These are phyloP conservation scores for Fusarium xylarioides DNA, from an alignment of 2,329 filamentous ascomycete species.

Conservation along the genomic window DNA sequence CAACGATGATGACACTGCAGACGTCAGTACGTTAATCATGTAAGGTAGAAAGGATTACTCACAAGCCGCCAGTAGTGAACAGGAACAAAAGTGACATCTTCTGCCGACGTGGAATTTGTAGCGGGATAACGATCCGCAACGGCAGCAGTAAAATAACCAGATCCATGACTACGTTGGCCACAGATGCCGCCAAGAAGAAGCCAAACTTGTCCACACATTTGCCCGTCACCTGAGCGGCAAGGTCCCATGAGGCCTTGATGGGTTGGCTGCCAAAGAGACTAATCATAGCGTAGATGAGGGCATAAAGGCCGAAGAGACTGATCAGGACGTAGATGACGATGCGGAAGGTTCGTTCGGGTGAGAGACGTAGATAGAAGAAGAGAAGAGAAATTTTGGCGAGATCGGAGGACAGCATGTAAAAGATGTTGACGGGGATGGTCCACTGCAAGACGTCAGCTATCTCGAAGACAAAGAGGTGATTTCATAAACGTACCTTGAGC, in stretches of 20 bases:
- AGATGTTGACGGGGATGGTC: conserved; percentile 39
- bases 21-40: background rate
- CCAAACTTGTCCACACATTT: conserved; percentile 39
- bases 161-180: conserved; percentile 39
- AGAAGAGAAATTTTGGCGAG: conserved; percentile 37
- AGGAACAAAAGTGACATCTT: conserved; percentile 29
- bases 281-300: conserved; percentile 35
- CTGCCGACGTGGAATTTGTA: conserved; percentile 32
- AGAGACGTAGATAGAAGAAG: conserved; percentile 36
- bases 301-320: conserved; percentile 22
- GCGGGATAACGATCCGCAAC: conserved; percentile 18
- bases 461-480: rapidly evolving
- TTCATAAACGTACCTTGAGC: conserved; percentile 5
- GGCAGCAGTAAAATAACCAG: conserved; percentile 30
- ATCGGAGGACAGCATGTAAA: conserved; percentile 39
- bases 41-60: background rate
- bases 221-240: conserved; percentile 28
- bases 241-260: conserved; percentile 36
- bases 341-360: conserved; percentile 33
- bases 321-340: conserved; percentile 12
- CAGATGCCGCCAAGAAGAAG: conserved; percentile 36
- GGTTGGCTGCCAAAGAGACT: conserved; percentile 36
- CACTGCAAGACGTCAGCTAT: conserved; percentile 13
- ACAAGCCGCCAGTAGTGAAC: conserved; percentile 38
- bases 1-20: conserved; percentile 30